Base-by-base conservation (phyloP, 257 asterid species). In the Paraleonurus japonicus region DNA sequence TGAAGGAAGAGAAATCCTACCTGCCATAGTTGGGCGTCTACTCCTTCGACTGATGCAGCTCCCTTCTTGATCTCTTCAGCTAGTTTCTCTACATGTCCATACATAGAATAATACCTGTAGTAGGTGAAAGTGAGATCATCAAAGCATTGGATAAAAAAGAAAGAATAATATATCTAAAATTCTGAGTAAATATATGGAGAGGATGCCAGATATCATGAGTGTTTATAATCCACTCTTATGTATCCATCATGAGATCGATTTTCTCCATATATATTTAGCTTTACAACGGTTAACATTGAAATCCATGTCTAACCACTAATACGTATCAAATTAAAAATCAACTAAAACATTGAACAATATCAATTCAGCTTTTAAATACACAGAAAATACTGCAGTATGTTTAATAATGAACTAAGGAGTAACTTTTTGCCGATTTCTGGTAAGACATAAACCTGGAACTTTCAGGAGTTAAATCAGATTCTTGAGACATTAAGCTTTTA, bases 21-120 rank as follows among this genome's bases (percentile, higher is more conserved):
- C 88, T 90, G 95, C 94, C 96, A 90, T 63, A 90, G 69, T 77
- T 84, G 85, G 76, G 87, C 95, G 66, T 90, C 97, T 58, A 90
- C 95, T 69, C 94, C 94, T 87, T 87, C 95, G 61, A 90, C 88
- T 58, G 92, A 82, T 69, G 92, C 83, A 63, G 92, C 96, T 73
- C 97, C 96, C 68, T 88, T 85, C 85, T 74, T 80, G 73, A 90
- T 90, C 80, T 84, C 97, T 70, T 90, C 89, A 15, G 96, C 97
- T 78, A 90, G 90, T 83, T 85, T 90, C 86, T 81, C 97, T 67
- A 90, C 96, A 80, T 88, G 97, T 19, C 92, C 96, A 60, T 87
- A 90, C 90, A 80, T 88, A 62, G 95, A 90, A 73, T 88, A 90
- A 78, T 87, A 90, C 78, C 97, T 87, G 71, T n/a, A 61, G 65